A percentile compares a stretch with the other conserved stretches of the same genome.
Conservation (phyloP, 1,139 yeast species). For the Yamadazyma songkhlaensis region DNA sequence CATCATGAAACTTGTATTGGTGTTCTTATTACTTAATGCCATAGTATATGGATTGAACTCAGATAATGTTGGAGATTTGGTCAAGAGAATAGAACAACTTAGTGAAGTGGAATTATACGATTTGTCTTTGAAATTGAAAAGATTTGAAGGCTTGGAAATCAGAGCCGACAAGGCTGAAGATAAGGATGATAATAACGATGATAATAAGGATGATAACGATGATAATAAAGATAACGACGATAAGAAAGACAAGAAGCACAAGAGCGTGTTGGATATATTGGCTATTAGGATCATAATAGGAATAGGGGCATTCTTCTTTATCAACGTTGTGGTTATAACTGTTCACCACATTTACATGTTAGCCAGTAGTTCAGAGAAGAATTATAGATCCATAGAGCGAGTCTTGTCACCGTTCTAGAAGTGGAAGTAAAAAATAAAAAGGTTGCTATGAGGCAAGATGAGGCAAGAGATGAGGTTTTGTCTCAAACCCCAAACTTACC, state of each 20-base stretch:
- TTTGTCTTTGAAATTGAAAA: not conserved
- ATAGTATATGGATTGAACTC: too few species aligned
- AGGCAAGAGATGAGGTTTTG: too few species aligned
- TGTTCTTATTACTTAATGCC: too few species aligned
- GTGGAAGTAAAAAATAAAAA: too few species aligned
- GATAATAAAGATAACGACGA: conserved; percentile 6
- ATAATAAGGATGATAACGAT: conserved; percentile 1
- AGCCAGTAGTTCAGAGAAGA: conserved; percentile 26
- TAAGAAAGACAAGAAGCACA: conserved; percentile 3
- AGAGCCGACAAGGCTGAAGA: not conserved
- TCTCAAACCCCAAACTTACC: too few species aligned
- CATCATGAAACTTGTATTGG: too few species aligned
- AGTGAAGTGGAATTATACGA: too few species aligned
- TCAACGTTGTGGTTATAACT: conserved; percentile 34
- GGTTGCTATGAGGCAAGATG: too few species aligned
- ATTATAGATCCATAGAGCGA: conserved; percentile 36
- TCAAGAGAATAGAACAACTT: too few species aligned
- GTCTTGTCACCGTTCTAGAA: conserved; percentile 30
- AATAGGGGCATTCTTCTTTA: conserved; percentile 26
- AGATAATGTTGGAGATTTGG: too few species aligned
- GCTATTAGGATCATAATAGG: conserved; percentile 27
- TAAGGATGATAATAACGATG: not conserved
- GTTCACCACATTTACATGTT: conserved; percentile 35
- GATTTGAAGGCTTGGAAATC: not conserved
- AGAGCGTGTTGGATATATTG: conserved; percentile 16